Evolutionary conservation across 805 yeast genomes (phyloP), one percentile per base, ranked within the genome.

Genomic region (Candida krabiensis): DNA sequence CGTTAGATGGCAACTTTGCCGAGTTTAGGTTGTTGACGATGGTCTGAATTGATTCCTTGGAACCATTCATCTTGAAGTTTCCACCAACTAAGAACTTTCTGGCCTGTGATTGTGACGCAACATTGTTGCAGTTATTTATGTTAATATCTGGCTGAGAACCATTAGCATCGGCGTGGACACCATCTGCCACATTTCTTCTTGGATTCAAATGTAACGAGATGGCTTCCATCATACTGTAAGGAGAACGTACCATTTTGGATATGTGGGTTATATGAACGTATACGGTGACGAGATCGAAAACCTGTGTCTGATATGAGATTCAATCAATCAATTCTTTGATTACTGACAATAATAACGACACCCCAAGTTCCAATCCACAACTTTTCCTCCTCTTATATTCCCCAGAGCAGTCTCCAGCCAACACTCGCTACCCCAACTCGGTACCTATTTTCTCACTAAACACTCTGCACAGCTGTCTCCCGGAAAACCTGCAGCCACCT

Each of bases 61-160:
- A 73, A 65, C 99, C 99, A 79, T 93, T 93, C 87, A 93, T 83
- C 73, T 93, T 93, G 80, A 93, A 91, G 89, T 93, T 93, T 63
- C 99, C 99, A 59, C 99, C 99, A 63, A 93, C 96, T 69, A 93
- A 90, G 75, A 91, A 93, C 44, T 58, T 59, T 56, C 66, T 58
- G 41, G 64, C 50, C 58, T 53, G 47, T 39, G 38, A 32, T 17
- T 24, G 13, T 15, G 27, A 19, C 15, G 9, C 18, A 22, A 27
- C 21, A 32, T 9, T 8, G n/a, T n/a, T n/a, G 28, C 40, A 27
- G 15, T 40, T 31, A 24, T 28, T 32, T 14, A 28, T 39, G 52
- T 43, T 47, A 45, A 41, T 47, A 37, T 41, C 33, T 28, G 36
- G 9, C 24, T 21, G 24, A 21, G 9, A 21, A 21, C n/a, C n/a